phyloP scores from a whole-genome alignment of 1,139 yeast genomes.

The Yamadazyma friedrichii region DNA sequence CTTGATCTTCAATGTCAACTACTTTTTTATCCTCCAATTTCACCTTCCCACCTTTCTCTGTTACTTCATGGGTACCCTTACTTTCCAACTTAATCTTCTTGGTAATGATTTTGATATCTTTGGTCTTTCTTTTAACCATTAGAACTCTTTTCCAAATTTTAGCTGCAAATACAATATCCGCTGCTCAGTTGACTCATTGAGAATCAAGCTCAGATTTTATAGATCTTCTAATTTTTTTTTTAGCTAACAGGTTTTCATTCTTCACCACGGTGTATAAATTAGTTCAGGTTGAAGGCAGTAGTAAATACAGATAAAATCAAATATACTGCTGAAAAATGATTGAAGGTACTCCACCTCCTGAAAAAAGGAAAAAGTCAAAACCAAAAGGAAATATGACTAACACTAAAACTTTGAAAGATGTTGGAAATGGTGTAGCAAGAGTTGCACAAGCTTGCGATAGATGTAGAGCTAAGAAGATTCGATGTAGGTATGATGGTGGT shows the following conservation, averaged over 20 bases:
- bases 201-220: conserved; percentile 1
- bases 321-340: neutral
- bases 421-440: conserved; percentile 55
- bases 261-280: too few relatives aligned
- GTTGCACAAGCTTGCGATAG: conserved; percentile 88
- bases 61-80: too few relatives aligned
- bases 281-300: too few relatives aligned
- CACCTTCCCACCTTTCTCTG: conserved; percentile 8
- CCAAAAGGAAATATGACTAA: conserved; percentile 20
- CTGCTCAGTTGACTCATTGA: neutral
- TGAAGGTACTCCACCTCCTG: too few relatives aligned
- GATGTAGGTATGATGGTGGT: conserved; percentile 71
- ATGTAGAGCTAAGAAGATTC: conserved; percentile 76
- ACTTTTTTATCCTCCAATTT: conserved; percentile 6
- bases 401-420: conserved; percentile 61
- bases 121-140: conserved; percentile 7
- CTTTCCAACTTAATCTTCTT: conserved; percentile 5
- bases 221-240: too few relatives aligned
- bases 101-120: conserved; percentile 5
- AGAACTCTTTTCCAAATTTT: neutral
- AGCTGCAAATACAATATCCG: conserved; percentile 1
- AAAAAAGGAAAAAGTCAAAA: conserved; percentile 11
- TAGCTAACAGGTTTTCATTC: too few relatives aligned
- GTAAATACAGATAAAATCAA: too few relatives aligned
- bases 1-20: conserved; percentile 1